phyloP scores from a whole-genome alignment of 202 grass and related monocot species.

The Bolboschoenoplectus hybrid region DNA sequence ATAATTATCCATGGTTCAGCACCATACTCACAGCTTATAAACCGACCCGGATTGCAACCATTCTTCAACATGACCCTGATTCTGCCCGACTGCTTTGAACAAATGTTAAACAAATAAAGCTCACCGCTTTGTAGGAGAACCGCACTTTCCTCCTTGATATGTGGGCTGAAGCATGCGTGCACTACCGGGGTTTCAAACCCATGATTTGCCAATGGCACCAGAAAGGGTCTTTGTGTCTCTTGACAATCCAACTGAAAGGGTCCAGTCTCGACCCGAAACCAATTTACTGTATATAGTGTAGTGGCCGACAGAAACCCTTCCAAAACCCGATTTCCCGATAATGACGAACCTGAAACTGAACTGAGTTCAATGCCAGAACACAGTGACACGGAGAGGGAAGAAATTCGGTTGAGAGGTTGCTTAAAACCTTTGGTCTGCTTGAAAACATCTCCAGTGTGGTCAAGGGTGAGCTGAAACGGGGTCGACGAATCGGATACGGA shows the following conservation, averaged over 20 bases:
- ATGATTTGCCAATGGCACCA: slow-evolving; percentile 57
- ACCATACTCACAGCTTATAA: slow-evolving; percentile 80
- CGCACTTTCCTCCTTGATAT: slow-evolving; percentile 53
- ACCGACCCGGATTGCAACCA: slow-evolving; percentile 43
- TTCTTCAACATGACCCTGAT: slow-evolving; percentile 47
- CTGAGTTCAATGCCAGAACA: not conserved
- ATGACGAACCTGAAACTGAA: slow-evolving; percentile 44
- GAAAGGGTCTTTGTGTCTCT: slow-evolving; percentile 17
- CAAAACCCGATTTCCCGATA: slow-evolving; percentile 20
- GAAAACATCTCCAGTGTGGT: slow-evolving; percentile 42
- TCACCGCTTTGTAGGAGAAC: slow-evolving; percentile 67
- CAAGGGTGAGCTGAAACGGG: slow-evolving; percentile 24
- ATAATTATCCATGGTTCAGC: slow-evolving; percentile 66
- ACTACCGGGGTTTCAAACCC: slow-evolving; percentile 55
- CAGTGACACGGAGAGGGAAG: slow-evolving; percentile 42
- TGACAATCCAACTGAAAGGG: slow-evolving; percentile 26
- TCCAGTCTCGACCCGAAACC: slow-evolving; percentile 64
- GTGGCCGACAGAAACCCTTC: slow-evolving; percentile 71
- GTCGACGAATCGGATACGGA: slow-evolving; percentile 27
- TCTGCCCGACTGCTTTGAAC: slow-evolving; percentile 47
- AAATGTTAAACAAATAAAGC: slow-evolving; percentile 78
- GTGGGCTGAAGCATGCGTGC: slow-evolving; percentile 74
- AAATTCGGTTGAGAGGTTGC: slow-evolving; percentile 60
- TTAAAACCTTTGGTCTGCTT: slow-evolving; percentile 62
- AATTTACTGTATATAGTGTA: slow-evolving; percentile 73